These are phyloP conservation scores for Pilasporangium apinafurcum DNA, from an alignment of 352 stramenopile genomes.

Conservation along the genomic window DNA sequence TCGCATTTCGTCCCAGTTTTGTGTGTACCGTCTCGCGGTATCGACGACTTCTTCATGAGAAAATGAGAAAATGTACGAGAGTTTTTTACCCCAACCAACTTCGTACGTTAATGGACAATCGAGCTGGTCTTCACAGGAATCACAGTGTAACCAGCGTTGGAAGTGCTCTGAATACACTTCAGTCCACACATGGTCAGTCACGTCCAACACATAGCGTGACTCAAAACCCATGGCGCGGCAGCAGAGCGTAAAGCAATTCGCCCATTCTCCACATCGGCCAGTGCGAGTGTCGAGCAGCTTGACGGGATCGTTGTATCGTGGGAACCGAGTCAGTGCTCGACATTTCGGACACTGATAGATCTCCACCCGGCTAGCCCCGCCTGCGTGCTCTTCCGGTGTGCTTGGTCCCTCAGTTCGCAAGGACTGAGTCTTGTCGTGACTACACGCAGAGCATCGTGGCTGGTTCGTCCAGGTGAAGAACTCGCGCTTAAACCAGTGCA, in stretches of 20 bases:
- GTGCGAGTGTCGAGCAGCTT: slow-evolving; percentile 80
- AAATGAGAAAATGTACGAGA: slow-evolving; percentile 91
- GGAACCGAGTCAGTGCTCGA: slow-evolving; percentile 64
- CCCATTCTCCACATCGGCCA: slow-evolving; percentile 90
- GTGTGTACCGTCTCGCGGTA: slow-evolving; percentile 78
- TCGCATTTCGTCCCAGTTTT: slow-evolving; percentile 59
- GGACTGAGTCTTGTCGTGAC: slow-evolving; percentile 31
- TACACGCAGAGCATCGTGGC: slow-evolving; percentile 53
- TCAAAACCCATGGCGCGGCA: slow-evolving; percentile 88
- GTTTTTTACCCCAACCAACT: slow-evolving; percentile 92
- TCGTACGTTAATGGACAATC: slow-evolving; percentile 93
- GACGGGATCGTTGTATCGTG: slow-evolving; percentile 87
- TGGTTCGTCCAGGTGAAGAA: slow-evolving; percentile 91
- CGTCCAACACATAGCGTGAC: slow-evolving; percentile 89
- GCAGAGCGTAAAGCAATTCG: slow-evolving; percentile 91
- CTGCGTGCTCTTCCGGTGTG: slow-evolving; percentile 49
- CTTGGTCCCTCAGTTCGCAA: slow-evolving; percentile 34
- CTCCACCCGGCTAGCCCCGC: slow-evolving; percentile 75
- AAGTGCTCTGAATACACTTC: slow-evolving; percentile 84
- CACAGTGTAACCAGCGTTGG: slow-evolving; percentile 90
- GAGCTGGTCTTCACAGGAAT: slow-evolving; percentile 92
- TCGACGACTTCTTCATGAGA: slow-evolving; percentile 87
- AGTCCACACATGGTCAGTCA: slow-evolving; percentile 95
- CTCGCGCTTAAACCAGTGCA: slow-evolving; percentile 88
- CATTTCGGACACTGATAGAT: slow-evolving; percentile 79